Conservation (phyloP, 305 asterid genomes). For the Rubia tinctorum region DNA sequence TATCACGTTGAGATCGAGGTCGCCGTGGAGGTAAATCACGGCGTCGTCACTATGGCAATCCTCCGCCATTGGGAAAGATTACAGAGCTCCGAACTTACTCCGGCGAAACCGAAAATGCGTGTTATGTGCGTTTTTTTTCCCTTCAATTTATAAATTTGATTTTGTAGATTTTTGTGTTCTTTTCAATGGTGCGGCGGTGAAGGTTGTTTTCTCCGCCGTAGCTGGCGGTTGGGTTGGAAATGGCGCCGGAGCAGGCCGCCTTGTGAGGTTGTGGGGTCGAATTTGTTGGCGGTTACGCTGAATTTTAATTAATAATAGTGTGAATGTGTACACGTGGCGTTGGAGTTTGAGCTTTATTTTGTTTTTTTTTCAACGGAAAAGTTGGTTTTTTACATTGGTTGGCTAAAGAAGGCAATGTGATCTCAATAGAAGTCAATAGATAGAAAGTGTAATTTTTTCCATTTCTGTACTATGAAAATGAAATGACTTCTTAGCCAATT, state of each 20-base stretch:
- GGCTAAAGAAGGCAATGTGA: neutral
- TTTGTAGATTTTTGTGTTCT: neutral
- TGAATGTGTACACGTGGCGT: conserved; percentile 3
- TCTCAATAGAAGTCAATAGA: neutral
- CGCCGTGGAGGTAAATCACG: conserved; percentile 70
- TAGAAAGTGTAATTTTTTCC: neutral
- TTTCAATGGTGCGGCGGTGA: conserved; percentile 1
- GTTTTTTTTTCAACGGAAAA: no score
- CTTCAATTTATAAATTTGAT: neutral
- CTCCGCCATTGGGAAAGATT: conserved; percentile 24
- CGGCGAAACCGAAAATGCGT: neutral
- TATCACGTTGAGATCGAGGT: conserved; percentile 65
- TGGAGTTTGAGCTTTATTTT: neutral
- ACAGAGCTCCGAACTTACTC: neutral
- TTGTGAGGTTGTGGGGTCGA: neutral
- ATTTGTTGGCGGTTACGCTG: neutral
- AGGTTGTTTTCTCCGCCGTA: conserved; percentile 19
- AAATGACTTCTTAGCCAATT: no score
- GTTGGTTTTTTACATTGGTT: neutral
- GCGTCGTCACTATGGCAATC: conserved; percentile 15
- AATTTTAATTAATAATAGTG: neutral
- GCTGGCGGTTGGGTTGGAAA: conserved; percentile 4
- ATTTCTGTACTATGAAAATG: no score
- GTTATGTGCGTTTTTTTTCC: neutral
- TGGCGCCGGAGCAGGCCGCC: conserved; percentile 9